Percentiles rank a stretch among this genome's conserved stretches.
phyloP scores from a whole-genome alignment of 2,329 filamentous ascomycete genomes.

The Cadophora gregata region DNA sequence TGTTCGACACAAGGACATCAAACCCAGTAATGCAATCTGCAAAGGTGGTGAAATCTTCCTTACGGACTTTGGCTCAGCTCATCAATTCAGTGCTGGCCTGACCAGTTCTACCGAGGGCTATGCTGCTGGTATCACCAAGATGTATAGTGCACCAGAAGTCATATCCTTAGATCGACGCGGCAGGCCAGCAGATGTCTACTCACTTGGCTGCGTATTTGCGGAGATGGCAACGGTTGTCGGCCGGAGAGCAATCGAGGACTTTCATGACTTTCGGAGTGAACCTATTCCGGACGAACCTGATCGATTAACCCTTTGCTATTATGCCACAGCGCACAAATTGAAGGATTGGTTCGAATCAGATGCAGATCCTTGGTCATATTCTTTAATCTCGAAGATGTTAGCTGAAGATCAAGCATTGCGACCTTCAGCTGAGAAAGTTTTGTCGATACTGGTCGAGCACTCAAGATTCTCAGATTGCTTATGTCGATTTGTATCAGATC shows the following conservation, averaged over 20 bases:
- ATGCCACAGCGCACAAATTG: conserved; percentile 31
- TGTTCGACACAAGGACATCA: conserved; percentile 35
- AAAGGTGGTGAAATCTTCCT: conserved; percentile 31
- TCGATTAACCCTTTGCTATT: conserved; percentile 27
- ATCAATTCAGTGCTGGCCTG: conserved; percentile 27
- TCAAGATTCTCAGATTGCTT: neutral
- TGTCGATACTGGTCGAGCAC: conserved; percentile 4
- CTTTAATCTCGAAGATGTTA: conserved; percentile 24
- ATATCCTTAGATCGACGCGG: conserved; percentile 25
- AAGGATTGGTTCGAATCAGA: conserved; percentile 28
- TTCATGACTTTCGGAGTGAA: conserved; percentile 30
- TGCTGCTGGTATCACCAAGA: conserved; percentile 29
- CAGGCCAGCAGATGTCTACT: conserved; percentile 30
- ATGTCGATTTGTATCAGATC: neutral
- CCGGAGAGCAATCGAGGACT: conserved; percentile 27
- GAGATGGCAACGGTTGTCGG: conserved; percentile 31
- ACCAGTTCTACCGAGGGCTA: conserved; percentile 32
- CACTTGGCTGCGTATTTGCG: conserved; percentile 30
- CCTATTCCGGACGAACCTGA: conserved; percentile 28
- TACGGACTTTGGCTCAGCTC: conserved; percentile 33
- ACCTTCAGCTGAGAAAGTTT: conserved; percentile 22
- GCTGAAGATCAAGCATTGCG: conserved; percentile 23
- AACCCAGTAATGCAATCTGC: conserved; percentile 32
- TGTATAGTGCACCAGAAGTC: conserved; percentile 35
- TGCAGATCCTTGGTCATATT: conserved; percentile 16